Base-by-base conservation (phyloP, 441 rosid species). In the Jatropha podagrica region DNA sequence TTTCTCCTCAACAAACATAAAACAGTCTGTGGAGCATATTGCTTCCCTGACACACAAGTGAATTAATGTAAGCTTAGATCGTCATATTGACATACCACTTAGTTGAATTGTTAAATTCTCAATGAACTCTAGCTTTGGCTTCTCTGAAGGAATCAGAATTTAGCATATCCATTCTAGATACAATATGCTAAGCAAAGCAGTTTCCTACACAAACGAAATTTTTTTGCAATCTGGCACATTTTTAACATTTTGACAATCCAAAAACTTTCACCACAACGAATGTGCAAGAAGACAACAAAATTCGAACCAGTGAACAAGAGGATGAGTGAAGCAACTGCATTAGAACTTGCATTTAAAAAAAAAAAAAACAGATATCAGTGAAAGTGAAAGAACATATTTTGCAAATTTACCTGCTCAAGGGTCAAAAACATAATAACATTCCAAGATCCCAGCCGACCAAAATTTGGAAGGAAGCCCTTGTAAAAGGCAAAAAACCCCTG, bases 371-470 rank as follows among this genome's bases (percentile, higher is more conserved):
- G 48, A 44, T 4, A 44, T 11, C 18, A 27, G 63, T 51, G 66
- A 5, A 63, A 4, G 44, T 41, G 55, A 77, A 38, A 11, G 64
- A 15, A 11, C 59, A 18, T 15, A 69, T 56, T 55, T 15, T 40
- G 17, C 13, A 48, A 12, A 67, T 74, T 86, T 85, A 96, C 99
- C 91, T 96, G 99, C 84, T 96, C 98, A 6, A 96, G 89, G 59
- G 98, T 96, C 79, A 92, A 86, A 80, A 96, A 94, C 99, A 96
- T 94, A 77, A 96, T 89, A 76, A 91, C 97, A 48, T 96, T 96
- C 98, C 99, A 92, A 68, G 99, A 92, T 75, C 99, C 99, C 60
- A 96, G 92, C 65, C 97, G 88, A 62, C 92, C 94, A 52, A 94
- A 92, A 88, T 96, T 94, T 40, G 97, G 98, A 73, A 94, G 82